Evolutionary conservation across 345 rosid genomes (phyloP), one percentile per base, ranked within the genome.

Genomic region (Excoecaria cochinchinensis): DNA sequence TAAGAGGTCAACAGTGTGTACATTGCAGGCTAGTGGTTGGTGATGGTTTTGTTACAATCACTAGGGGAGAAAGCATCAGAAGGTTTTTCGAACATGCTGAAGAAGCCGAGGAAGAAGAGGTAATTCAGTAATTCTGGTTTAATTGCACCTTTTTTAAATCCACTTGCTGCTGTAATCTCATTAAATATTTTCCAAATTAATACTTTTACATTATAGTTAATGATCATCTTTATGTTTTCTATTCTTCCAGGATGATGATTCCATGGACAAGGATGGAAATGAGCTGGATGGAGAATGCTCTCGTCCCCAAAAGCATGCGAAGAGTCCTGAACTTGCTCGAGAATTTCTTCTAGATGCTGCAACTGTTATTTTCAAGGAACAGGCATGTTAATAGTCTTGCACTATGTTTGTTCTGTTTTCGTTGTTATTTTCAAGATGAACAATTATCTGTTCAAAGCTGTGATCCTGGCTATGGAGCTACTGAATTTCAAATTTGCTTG

Each of bases 271-370:
- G 89, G 99, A 95, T 39, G 97, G 97, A 73, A 93, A 90, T 87
- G 99, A 93, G 77, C 86, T 95, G 62, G 99, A 95, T 88, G 98
- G 92, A 71, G 98, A 95, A 78, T 92, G 99, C 85, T 89, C 88
- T 75, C 98, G 96, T 82, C 97, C 99, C 50, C 99, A 95, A 81
- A 91, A 95, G 86, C 99, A 95, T 80, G 99, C 97, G 61, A 95
- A 95, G 90, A 95, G 98, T 90, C 98, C 98, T 73, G 99, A 95
- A 85, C 99, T 93, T 86, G 99, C 99, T 83, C 92, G 99, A 83
- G 99, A 95, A 84, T 95, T 95, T 88, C 99, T 95, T 82, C 88
- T 95, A 46, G 99, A 95, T 88, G 96, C 98, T 48, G 98, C 98
- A 64, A 82, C 93, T 9, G 93, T 95, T 73, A 91, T 95, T 74